These are phyloP conservation scores for Hypoxylon sp. DNA, from an alignment of 2,329 filamentous ascomycete genomes.

Conservation along the genomic window DNA sequence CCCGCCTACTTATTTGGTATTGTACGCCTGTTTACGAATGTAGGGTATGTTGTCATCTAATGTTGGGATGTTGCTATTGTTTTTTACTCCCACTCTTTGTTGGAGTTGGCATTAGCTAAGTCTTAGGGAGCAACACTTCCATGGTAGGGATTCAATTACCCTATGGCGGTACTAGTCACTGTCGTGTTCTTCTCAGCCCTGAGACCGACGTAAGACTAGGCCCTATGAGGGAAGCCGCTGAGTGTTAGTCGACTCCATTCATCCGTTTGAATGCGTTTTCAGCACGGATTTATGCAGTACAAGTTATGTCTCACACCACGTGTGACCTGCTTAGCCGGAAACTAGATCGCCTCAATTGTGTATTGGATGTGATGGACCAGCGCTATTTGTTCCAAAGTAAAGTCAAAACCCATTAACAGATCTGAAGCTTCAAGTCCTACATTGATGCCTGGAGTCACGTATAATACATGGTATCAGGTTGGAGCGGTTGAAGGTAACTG, in stretches of 20 bases:
- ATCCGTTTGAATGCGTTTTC: not conserved
- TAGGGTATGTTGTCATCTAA: slow-evolving; percentile 26
- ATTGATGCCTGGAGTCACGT: not conserved
- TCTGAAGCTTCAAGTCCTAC: not conserved
- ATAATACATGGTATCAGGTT: not conserved
- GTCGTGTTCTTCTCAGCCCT: slow-evolving; percentile 2
- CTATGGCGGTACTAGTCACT: slow-evolving; percentile 7
- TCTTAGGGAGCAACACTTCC: not conserved
- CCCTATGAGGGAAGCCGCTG: slow-evolving; percentile 17
- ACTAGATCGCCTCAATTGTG: not conserved
- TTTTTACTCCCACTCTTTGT: slow-evolving; percentile 9
- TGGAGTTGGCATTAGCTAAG: slow-evolving; percentile 36
- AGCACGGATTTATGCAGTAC: not conserved
- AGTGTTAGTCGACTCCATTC: not conserved
- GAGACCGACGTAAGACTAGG: slow-evolving; percentile 5
- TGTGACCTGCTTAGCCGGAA: not conserved
- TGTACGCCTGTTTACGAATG: not conserved
- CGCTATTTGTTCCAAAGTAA: not conserved
- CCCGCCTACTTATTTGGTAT: not conserved
- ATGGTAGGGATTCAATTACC: slow-evolving; percentile 18
- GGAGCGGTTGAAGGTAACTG: not conserved
- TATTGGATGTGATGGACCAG: not conserved
- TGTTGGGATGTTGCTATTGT: slow-evolving; percentile 31
- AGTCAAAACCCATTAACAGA: not conserved
- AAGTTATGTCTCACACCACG: not conserved